Evolutionary conservation across 192 early-diverging fungal species (phyloP), one percentile per base, ranked within the genome.

Genomic region (Umbelopsis ramanniana): DNA sequence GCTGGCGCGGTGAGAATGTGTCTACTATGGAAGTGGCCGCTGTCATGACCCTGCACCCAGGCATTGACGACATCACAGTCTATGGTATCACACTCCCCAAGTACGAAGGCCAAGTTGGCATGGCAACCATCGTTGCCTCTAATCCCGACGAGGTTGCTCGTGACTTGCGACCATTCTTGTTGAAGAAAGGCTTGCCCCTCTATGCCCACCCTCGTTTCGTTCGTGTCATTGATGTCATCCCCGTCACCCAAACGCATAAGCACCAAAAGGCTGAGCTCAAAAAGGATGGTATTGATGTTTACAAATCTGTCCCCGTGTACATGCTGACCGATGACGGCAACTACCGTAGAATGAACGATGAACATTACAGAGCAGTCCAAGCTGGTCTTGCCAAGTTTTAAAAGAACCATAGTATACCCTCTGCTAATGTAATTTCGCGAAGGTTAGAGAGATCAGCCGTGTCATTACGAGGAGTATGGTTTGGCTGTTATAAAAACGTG

Each of bases 1-100:
- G 48, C 23, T 89, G 88, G 89, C 88, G 88, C 43, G 85, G 85
- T 11, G 83, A 84, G 70, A 82, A 84, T 46, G 82, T 86, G 15
- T 76, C 74, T 17, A 77, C 80, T 12, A 74, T 78, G 50, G 87
- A 90, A 66, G 82, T 90, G 7, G 76, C 77, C 0, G 83, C 87
- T 52, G 75, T 76, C 50, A 40, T 90, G 23, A 76, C 75, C 11
- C 69, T 38, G 12, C 79, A 76, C 35, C 81, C 85, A 6, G 81
- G 72, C 3, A 71, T 90, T 12, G 22, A 73, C 0, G 79, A 86
- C 19, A 78, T 80, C 35, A 87, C 85, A 17, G 85, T 90, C 22
- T 90, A 90, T 72, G 88, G 88, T 40, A 83, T 89, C 6, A 19
- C 73, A 3, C 74, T 90, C 21, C 81, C 82, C 22, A 77, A 79